phyloP scores from a whole-genome alignment of 2,329 filamentous ascomycete species.

The Lachnellula occidentalis region DNA sequence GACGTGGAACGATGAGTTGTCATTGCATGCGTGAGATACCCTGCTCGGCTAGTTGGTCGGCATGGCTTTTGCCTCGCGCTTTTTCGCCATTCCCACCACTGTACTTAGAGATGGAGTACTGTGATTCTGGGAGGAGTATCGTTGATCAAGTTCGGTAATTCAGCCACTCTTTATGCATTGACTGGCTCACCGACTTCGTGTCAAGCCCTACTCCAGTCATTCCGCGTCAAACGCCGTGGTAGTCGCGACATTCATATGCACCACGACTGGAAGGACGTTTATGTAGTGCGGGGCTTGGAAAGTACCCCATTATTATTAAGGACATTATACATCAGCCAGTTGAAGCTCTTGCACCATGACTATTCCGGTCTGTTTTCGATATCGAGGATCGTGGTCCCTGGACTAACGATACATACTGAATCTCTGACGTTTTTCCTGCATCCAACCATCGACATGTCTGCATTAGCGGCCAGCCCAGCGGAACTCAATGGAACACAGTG shows the following conservation, averaged over 20 bases:
- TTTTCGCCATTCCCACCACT: constrained; percentile 18
- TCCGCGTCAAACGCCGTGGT: constrained; percentile 25
- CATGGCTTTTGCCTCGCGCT: constrained; percentile 26
- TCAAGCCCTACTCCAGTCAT: constrained; percentile 34
- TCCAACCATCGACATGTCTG: constrained; percentile 26
- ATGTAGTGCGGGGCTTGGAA: constrained; percentile 30
- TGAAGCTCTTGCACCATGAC: constrained; percentile 14
- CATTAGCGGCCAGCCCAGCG: constrained; percentile 30
- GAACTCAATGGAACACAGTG: constrained; percentile 22
- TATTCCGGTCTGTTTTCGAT: constrained; percentile 14
- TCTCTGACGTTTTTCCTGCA: constrained; percentile 28
- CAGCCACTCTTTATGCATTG: constrained; percentile 33
- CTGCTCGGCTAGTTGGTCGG: constrained; percentile 30
- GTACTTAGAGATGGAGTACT: not conserved
- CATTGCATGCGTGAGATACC: constrained; percentile 57
- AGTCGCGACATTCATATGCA: constrained; percentile 23
- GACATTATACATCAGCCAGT: constrained; percentile 19
- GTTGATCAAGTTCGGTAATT: constrained; percentile 18
- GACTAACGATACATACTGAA: constrained; percentile 13
- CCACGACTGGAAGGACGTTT: constrained; percentile 19
- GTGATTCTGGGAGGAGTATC: constrained; percentile 1
- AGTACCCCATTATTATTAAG: constrained; percentile 9
- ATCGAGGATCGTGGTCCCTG: constrained; percentile 25
- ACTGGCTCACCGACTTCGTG: constrained; percentile 34
- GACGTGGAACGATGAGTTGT: constrained; percentile 67